Conservation (phyloP, 1,284 basidiomycete species). For the Baeospora myosura region DNA sequence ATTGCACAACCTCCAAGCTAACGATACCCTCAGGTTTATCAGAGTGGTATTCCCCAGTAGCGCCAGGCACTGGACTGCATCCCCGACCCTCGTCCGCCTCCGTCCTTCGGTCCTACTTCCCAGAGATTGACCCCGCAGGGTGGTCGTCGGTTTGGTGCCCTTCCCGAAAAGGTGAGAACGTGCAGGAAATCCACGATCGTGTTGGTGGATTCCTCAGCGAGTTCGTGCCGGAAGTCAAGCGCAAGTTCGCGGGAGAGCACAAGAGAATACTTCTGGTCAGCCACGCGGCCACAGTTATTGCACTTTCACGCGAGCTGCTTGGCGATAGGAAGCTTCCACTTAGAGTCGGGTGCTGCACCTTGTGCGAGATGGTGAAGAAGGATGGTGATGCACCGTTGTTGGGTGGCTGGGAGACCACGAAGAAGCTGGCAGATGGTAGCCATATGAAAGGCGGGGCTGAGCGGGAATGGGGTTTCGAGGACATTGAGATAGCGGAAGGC, state of each 20-base stretch:
- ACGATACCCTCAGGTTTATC: constrained; percentile 49
- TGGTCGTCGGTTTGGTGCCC: constrained; percentile 67
- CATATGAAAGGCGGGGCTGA: constrained; percentile 52
- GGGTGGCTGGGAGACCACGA: constrained; percentile 40
- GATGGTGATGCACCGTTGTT: constrained; percentile 18
- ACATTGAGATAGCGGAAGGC: constrained; percentile 48
- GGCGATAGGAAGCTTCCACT: constrained; percentile 44
- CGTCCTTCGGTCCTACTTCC: constrained; percentile 45
- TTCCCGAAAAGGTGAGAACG: constrained; percentile 64
- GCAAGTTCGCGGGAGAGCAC: constrained; percentile 29
- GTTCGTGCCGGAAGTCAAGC: constrained; percentile 46
- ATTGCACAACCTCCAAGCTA: constrained; percentile 1
- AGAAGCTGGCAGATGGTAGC: constrained; percentile 43
- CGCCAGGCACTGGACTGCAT: constrained; percentile 61
- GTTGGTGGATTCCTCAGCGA: constrained; percentile 42
- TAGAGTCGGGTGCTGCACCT: constrained; percentile 62
- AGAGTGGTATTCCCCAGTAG: constrained; percentile 81
- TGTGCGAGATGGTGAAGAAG: constrained; percentile 44
- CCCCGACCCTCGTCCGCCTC: constrained; percentile 55
- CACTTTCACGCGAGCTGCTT: constrained; percentile 55
- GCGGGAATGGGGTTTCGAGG: constrained; percentile 78
- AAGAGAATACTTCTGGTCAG: constrained; percentile 61
- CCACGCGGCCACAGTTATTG: constrained; percentile 76
- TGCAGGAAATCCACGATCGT: constrained; percentile 59
- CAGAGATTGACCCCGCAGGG: constrained; percentile 46